These are phyloP conservation scores for Candida khao-thaluensis DNA, from an alignment of 805 yeast species.

Conservation along the genomic window DNA sequence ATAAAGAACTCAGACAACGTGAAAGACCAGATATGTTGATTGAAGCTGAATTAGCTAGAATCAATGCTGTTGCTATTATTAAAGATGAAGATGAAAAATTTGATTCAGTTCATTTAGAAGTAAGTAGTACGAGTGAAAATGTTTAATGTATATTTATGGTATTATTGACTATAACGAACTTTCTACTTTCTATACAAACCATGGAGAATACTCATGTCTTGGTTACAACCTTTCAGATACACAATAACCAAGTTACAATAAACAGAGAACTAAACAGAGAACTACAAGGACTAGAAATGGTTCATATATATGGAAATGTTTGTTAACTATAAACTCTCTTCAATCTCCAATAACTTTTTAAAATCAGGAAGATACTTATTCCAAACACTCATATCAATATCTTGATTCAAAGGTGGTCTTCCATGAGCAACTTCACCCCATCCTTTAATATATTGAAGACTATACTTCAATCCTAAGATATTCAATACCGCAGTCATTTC, in stretches of 20 bases:
- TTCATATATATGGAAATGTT: too few relatives aligned
- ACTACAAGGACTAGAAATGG: too few relatives aligned
- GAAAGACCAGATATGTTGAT: conserved; percentile 15
- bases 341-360: conserved; percentile 12
- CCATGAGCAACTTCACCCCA: conserved; percentile 45
- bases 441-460: conserved; percentile 32
- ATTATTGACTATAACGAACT: too few relatives aligned
- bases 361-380: conserved; percentile 14
- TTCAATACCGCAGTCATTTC: conserved; percentile 44
- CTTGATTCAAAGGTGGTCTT: conserved; percentile 49
- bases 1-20: conserved; percentile 16
- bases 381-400: conserved; percentile 17
- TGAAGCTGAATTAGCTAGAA: conserved; percentile 17
- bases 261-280: too few relatives aligned
- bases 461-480: conserved; percentile 49
- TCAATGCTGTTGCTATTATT: conserved; percentile 10
- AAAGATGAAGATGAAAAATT: conserved; percentile 9
- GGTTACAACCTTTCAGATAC: too few relatives aligned
- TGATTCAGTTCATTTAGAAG: conserved; percentile 7
- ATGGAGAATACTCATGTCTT: too few relatives aligned
- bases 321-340: too few relatives aligned
- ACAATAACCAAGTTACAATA: too few relatives aligned
- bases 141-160: conserved; percentile 5
- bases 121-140: conserved; percentile 3
- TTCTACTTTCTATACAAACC: neutral